These are phyloP conservation scores for Wolfiporia cocos DNA, from an alignment of 1,284 basidiomycete species.

Conservation along the genomic window DNA sequence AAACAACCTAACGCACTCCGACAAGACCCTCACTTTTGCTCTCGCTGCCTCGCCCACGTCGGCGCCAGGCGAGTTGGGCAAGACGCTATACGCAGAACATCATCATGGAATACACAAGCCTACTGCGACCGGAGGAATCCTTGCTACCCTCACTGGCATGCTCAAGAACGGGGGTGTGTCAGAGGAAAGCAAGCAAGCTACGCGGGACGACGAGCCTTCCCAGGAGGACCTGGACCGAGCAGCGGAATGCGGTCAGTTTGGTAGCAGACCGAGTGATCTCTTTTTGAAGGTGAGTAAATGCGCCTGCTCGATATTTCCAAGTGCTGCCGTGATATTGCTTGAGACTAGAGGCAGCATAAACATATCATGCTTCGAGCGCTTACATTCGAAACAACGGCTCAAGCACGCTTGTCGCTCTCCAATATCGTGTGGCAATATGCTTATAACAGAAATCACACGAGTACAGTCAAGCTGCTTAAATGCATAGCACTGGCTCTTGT, in stretches of 20 bases:
- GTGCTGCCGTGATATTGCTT: no score
- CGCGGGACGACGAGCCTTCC: conserved; percentile 14
- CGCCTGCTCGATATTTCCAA: background rate
- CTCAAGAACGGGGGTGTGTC: conserved; percentile 6
- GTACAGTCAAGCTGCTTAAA: no score
- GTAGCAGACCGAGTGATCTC: conserved; percentile 33
- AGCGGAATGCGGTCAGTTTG: conserved; percentile 33
- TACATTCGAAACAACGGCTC: no score
- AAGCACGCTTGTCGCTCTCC: no score
- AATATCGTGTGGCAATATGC: no score
- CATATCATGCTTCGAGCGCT: no score
- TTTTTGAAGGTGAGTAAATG: conserved; percentile 32
- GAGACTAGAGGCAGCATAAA: no score
- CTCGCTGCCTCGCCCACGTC: conserved; percentile 10
- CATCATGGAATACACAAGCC: conserved; percentile 8
- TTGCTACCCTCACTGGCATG: conserved; percentile 3
- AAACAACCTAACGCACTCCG: conserved; percentile 14
- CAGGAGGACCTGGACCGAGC: conserved; percentile 31
- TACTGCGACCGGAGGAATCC: conserved; percentile 4
- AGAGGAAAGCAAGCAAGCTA: conserved; percentile 8
- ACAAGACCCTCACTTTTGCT: conserved; percentile 12
- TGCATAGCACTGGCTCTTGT: no score
- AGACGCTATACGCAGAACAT: conserved; percentile 11
- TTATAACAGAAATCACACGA: no score
- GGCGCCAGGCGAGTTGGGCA: conserved; percentile 8